Conservation (phyloP, 257 asterid species). For the Solanum sitiens region DNA sequence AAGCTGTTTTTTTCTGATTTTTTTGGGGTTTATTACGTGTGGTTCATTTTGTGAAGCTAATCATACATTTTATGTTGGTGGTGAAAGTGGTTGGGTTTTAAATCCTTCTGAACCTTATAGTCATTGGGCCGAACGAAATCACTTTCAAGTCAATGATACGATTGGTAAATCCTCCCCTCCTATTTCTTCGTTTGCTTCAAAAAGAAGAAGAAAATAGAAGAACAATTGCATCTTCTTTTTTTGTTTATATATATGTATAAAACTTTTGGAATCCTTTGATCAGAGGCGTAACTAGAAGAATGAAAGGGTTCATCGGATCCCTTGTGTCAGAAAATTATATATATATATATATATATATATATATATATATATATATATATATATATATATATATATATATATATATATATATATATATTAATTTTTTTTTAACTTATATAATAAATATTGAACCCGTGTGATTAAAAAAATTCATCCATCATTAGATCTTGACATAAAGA, state of each 20-base stretch:
- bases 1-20: slow-evolving; percentile 7
- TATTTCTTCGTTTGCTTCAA: too few relatives aligned
- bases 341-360: background rate
- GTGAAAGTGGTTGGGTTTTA: slow-evolving; percentile 28
- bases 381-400: too few relatives aligned
- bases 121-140: slow-evolving; percentile 26
- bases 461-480: too few relatives aligned
- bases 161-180: background rate
- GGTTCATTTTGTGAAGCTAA: slow-evolving; percentile 18
- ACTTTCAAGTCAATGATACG: slow-evolving; percentile 28
- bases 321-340: background rate
- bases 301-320: background rate
- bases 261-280: background rate
- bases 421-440: too few relatives aligned
- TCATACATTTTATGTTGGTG: slow-evolving; percentile 27
- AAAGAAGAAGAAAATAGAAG: background rate
- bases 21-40: slow-evolving; percentile 7
- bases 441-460: background rate
- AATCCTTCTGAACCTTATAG: slow-evolving; percentile 19
- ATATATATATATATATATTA: too few relatives aligned
- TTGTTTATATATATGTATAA: background rate
- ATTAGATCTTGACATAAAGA: background rate
- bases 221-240: too few relatives aligned
- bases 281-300: too few relatives aligned
- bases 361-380: too few relatives aligned